These are phyloP conservation scores for Xylaria curta DNA, from an alignment of 495 filamentous ascomycete genomes.

Conservation along the genomic window DNA sequence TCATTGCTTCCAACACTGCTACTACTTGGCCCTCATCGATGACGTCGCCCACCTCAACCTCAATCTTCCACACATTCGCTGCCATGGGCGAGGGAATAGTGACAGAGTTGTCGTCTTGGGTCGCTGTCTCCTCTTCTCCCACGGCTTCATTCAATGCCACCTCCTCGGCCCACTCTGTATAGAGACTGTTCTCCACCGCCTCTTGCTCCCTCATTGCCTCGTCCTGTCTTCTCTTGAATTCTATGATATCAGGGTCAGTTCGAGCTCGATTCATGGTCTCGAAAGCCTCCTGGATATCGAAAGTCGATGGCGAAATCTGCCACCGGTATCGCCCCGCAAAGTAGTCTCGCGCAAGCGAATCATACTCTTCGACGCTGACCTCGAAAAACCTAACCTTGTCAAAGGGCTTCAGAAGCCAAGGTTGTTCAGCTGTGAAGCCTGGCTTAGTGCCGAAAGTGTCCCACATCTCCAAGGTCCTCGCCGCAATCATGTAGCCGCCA, in stretches of 20 bases:
- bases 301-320: constrained; percentile 3
- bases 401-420: constrained; percentile 63
- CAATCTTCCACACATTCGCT: constrained; percentile 65
- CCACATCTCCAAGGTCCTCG: constrained; percentile 57
- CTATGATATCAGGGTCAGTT: constrained; percentile 47
- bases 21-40: constrained; percentile 44
- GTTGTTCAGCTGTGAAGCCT: constrained; percentile 49
- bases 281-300: not conserved
- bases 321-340: constrained; percentile 2
- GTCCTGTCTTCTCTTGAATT: constrained; percentile 26
- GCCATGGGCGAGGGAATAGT: constrained; percentile 58
- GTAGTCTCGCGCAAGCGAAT: constrained; percentile 27
- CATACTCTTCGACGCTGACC: constrained; percentile 56
- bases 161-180: constrained; percentile 49
- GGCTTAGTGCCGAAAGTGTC: constrained; percentile 58
- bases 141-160: not conserved
- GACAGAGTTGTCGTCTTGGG: constrained; percentile 35
- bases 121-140: constrained; percentile 45
- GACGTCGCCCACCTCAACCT: constrained; percentile 50
- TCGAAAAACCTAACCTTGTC: constrained; percentile 61
- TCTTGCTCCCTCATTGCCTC: constrained; percentile 44
- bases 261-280: not conserved
- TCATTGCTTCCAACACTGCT: constrained; percentile 60
- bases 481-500: constrained; percentile 63
- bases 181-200: constrained; percentile 43